Base-by-base conservation (phyloP, 768 basidiomycete species). In the Cystobasidium ongulense region DNA sequence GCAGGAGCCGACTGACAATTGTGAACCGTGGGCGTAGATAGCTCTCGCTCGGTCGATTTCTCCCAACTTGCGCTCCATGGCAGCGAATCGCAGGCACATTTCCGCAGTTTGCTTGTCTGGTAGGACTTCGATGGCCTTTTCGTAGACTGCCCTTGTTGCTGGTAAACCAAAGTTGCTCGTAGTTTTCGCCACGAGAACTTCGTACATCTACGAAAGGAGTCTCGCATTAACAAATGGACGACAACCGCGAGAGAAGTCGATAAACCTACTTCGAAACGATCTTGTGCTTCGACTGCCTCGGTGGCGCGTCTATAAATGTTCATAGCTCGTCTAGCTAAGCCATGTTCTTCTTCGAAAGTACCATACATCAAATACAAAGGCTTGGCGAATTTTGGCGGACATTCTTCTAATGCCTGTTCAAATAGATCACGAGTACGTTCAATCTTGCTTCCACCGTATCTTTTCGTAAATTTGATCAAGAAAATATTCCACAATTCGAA, bases 401-500 rank as follows among this genome's bases (percentile, higher is more conserved):
- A 98, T 80, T 96, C 94, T 78, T 96, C 93, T 25, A 99, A 83
- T 0, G 96, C 92, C 79, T 99, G 96, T 79, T 98, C 96, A 80
- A 98, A 99, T 25, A 99, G 85, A 82, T 99, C 96, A 74, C 96
- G 87, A n/a, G 93, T 87, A 64, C 96, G 88, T 81, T 98, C 96
- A 8, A 99, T 83, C 82, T 97, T 99, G 52, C 88, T 85, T 3
- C 96, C 96, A 36, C 90, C 92, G 82, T 94, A 97, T 82, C 96
- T 90, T 82, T 92, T 93, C 74, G 94, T 86, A 80, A 99, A 99
- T 82, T 98, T 98, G 53, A 91, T 89, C 23, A 99, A 83, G 81
- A 98, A 99, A 66, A 96, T 96, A 81, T 99, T 98, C 95, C 96
- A 98, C 76, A 99, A 88, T 82, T 99, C 96, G 81, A 97, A 98